Conservation (phyloP, 805 yeast genomes). For the Ascoidea asiatica region DNA sequence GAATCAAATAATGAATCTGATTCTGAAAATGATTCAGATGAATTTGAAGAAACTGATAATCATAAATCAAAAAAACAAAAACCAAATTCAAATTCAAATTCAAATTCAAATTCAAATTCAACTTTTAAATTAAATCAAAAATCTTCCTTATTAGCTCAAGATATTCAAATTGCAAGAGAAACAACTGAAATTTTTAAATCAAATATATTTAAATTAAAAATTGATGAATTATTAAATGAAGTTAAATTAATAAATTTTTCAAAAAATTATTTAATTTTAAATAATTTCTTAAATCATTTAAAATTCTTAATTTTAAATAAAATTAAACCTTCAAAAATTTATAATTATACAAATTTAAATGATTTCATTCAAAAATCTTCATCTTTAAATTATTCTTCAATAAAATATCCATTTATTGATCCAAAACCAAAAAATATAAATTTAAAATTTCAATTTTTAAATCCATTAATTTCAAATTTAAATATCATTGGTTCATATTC, state of each 20-base stretch:
- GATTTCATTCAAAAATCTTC: constrained; percentile 11
- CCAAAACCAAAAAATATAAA: constrained; percentile 66
- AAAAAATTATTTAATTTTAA: constrained; percentile 40
- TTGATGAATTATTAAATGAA: constrained; percentile 81
- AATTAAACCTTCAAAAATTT: background rate
- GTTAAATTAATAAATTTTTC: constrained; percentile 59
- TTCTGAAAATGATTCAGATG: constrained; percentile 1
- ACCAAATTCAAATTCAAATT: no score
- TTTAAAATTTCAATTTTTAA: constrained; percentile 52
- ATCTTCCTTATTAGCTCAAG: constrained; percentile 56
- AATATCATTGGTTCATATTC: constrained; percentile 85
- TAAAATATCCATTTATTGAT: constrained; percentile 76
- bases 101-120: no score
- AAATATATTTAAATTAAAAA: constrained; percentile 87
- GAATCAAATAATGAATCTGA: constrained; percentile 3
- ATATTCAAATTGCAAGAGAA: constrained; percentile 83
- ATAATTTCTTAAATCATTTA: constrained; percentile 61
- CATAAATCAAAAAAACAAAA: constrained; percentile 5
- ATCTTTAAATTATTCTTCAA: constrained; percentile 42
- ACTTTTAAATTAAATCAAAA: constrained; percentile 11
- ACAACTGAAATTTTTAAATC: constrained; percentile 91
- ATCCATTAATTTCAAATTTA: constrained; percentile 66
- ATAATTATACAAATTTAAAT: background rate
- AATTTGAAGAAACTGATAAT: constrained; percentile 1
- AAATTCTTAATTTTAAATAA: constrained; percentile 37